These are phyloP conservation scores for Pelargonium nanum DNA, from an alignment of 345 rosid species.

Conservation along the genomic window DNA sequence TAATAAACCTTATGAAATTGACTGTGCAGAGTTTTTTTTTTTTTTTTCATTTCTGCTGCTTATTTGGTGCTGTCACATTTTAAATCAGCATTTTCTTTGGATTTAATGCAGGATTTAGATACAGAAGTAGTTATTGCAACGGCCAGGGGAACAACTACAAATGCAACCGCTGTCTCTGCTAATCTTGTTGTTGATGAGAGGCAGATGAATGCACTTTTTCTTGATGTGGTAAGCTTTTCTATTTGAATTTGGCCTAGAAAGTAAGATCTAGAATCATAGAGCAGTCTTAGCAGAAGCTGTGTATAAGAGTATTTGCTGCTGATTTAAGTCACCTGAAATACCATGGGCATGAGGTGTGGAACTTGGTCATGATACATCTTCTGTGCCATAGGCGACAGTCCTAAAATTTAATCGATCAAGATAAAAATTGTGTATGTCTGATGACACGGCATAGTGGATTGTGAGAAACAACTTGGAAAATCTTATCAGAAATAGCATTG, in stretches of 20 bases:
- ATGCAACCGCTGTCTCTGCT: constrained; percentile 80
- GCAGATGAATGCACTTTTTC: constrained; percentile 96
- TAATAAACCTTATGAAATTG: neutral
- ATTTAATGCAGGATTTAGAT: constrained; percentile 62
- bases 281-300: neutral
- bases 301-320: neutral
- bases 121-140: constrained; percentile 82
- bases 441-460: too few relatives aligned
- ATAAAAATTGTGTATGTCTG: too few relatives aligned
- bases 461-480: neutral
- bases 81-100: constrained; percentile 3
- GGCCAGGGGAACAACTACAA: constrained; percentile 52
- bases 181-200: constrained; percentile 78
- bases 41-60: neutral
- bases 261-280: neutral
- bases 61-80: constrained; percentile 1
- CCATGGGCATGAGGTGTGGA: too few relatives aligned
- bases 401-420: too few relatives aligned
- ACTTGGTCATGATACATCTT: too few relatives aligned
- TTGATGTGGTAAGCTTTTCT: constrained; percentile 62
- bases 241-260: neutral
- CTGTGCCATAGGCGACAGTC: too few relatives aligned
- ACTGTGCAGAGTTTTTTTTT: neutral
- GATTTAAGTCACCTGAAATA: too few relatives aligned
- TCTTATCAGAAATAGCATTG: neutral